A percentile compares a stretch with the other conserved stretches of the same genome.
Conservation (phyloP, 495 filamentous ascomycete genomes). For the Trichodelitschia bisporula region DNA sequence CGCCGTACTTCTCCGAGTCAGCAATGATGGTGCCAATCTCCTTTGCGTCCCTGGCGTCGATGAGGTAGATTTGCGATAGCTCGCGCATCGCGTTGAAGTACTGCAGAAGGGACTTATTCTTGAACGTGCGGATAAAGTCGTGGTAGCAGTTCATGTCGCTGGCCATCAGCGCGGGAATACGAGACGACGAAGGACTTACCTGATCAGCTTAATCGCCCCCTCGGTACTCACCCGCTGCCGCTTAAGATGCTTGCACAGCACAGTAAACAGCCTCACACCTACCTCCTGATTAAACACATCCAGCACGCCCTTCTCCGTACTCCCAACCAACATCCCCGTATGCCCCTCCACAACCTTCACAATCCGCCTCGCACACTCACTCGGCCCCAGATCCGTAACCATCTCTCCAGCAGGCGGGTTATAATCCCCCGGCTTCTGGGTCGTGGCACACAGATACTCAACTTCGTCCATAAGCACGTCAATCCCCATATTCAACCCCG, state of each 20-base stretch:
- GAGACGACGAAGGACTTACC: constrained; percentile 19
- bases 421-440: constrained; percentile 69
- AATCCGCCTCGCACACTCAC: constrained; percentile 47
- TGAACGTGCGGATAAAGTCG: constrained; percentile 54
- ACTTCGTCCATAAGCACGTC: constrained; percentile 97
- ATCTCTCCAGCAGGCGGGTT: constrained; percentile 39
- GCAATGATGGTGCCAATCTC: constrained; percentile 90
- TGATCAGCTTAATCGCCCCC: constrained; percentile 78
- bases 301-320: constrained; percentile 88
- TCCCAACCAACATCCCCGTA: constrained; percentile 73
- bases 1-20: constrained; percentile 67
- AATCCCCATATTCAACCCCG: constrained; percentile 89
- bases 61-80: constrained; percentile 84
- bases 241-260: constrained; percentile 90
- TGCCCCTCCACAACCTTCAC: constrained; percentile 71
- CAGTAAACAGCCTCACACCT: constrained; percentile 69
- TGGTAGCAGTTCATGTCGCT: constrained; percentile 91
- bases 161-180: not conserved
- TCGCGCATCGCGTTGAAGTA: constrained; percentile 89
- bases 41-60: constrained; percentile 69
- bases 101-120: constrained; percentile 55
- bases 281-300: constrained; percentile 99
- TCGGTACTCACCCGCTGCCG: constrained; percentile 76
- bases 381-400: constrained; percentile 57
- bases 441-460: constrained; percentile 79